Evolutionary conservation across 495 filamentous ascomycete genomes (phyloP).

Genomic region (Lasiosphaeria miniovina): DNA sequence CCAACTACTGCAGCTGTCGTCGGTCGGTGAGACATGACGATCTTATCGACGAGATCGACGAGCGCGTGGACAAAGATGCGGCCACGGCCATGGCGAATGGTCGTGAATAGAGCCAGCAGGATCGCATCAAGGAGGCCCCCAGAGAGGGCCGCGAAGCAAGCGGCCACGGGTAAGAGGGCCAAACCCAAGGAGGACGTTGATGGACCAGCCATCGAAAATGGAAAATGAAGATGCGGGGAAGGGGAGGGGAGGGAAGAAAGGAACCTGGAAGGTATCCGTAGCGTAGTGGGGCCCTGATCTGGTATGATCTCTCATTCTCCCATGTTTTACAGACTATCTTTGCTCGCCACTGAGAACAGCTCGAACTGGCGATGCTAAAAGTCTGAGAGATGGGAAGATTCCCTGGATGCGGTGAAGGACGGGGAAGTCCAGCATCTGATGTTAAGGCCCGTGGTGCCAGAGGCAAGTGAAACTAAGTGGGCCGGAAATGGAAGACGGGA

Average conservation of each 20-base stretch:
- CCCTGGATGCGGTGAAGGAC: background rate
- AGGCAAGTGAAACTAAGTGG: background rate
- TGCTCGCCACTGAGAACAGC: background rate
- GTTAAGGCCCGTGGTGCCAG: background rate
- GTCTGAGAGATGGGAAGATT: background rate
- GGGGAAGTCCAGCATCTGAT: background rate
- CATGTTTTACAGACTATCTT: background rate
- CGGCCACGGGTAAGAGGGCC: constrained; percentile 5
- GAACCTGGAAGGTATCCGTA: too few species aligned
- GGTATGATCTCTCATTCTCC: background rate
- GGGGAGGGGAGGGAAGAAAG: background rate
- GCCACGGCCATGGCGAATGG: constrained; percentile 5
- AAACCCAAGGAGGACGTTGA: background rate
- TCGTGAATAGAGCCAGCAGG: constrained; percentile 14
- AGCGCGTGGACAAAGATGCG: background rate
- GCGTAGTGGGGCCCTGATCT: too few species aligned
- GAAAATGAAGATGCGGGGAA: background rate
- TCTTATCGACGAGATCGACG: background rate
- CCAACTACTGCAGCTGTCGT: background rate
- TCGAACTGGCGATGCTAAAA: background rate
- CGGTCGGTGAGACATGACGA: too few species aligned
- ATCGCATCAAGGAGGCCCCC: constrained; percentile 9
- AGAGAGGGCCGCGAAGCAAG: constrained; percentile 15
- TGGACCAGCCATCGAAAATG: constrained; percentile 5
- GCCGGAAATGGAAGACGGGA: background rate